Percentiles rank a stretch among this genome's conserved stretches.
phyloP scores from a whole-genome alignment of 2,329 filamentous ascomycete species.

The Colletotrichum lindemuthianum region DNA sequence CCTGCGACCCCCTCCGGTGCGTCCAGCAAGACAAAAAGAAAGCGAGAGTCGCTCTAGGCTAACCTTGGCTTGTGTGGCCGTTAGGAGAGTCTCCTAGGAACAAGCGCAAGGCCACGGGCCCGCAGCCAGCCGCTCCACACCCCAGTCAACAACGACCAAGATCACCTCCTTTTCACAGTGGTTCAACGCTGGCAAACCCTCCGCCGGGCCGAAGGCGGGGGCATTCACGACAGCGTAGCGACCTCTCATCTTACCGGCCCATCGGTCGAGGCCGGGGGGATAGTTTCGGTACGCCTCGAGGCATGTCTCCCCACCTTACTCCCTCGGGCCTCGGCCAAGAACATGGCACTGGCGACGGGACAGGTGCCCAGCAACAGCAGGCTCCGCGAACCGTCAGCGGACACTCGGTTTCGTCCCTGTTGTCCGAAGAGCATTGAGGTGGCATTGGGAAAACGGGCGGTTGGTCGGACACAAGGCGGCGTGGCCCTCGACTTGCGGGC shows the following conservation, averaged over 20 bases:
- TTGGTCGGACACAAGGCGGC: not conserved
- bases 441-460: not conserved
- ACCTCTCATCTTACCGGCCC: constrained; percentile 63
- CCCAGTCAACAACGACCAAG: constrained; percentile 57
- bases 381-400: constrained; percentile 34
- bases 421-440: constrained; percentile 51
- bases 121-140: constrained; percentile 57
- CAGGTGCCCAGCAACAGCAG: constrained; percentile 38
- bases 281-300: constrained; percentile 46
- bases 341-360: constrained; percentile 31
- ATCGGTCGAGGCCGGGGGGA: constrained; percentile 50
- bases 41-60: constrained; percentile 54
- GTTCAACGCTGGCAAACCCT: constrained; percentile 62
- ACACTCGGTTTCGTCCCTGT: constrained; percentile 56
- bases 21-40: constrained; percentile 63
- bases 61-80: constrained; percentile 52
- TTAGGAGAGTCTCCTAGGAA: constrained; percentile 80
- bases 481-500: constrained; percentile 26
- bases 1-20: constrained; percentile 80
- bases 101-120: constrained; percentile 77
- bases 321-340: constrained; percentile 48
- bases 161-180: constrained; percentile 62
- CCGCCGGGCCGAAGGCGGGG: constrained; percentile 64
- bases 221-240: constrained; percentile 73
- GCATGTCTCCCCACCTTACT: constrained; percentile 48